phyloP scores from a whole-genome alignment of 257 asterid genomes.

The Petunia secreta region DNA sequence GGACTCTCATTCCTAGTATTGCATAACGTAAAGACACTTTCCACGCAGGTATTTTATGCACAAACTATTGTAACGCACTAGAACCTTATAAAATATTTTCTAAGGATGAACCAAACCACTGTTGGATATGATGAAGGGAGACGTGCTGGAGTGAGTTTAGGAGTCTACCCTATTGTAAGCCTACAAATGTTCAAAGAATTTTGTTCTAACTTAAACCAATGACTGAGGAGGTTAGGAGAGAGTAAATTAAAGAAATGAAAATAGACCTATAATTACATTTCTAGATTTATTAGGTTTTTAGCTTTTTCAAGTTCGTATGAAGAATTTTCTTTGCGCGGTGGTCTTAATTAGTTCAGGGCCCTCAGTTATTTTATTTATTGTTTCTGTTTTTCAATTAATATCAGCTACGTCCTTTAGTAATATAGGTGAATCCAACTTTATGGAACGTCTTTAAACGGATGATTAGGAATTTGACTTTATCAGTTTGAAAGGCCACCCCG shows the following conservation, averaged over 20 bases:
- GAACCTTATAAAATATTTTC: neutral
- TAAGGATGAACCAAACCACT: neutral
- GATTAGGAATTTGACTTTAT: constrained; percentile 10
- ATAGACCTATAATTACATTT: neutral
- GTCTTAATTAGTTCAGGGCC: neutral
- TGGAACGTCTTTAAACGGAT: neutral
- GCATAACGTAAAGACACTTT: neutral
- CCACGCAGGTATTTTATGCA: neutral
- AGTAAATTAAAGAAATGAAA: neutral
- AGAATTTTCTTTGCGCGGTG: neutral
- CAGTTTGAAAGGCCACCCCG: neutral
- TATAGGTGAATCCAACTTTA: neutral
- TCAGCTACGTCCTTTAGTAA: neutral
- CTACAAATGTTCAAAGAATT: no score
- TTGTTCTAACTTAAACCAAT: no score
- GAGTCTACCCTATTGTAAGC: no score
- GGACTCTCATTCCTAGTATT: neutral
- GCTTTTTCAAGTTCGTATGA: neutral
- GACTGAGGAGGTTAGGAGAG: neutral
- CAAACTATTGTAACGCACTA: neutral
- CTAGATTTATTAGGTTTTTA: neutral
- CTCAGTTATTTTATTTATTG: neutral
- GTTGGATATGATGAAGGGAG: neutral
- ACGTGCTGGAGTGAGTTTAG: neutral
- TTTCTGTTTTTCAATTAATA: neutral